Percentiles rank a stretch among this genome's conserved stretches.
These are phyloP conservation scores for Salvia sclarea DNA, from an alignment of 305 asterid species.

Conservation along the genomic window DNA sequence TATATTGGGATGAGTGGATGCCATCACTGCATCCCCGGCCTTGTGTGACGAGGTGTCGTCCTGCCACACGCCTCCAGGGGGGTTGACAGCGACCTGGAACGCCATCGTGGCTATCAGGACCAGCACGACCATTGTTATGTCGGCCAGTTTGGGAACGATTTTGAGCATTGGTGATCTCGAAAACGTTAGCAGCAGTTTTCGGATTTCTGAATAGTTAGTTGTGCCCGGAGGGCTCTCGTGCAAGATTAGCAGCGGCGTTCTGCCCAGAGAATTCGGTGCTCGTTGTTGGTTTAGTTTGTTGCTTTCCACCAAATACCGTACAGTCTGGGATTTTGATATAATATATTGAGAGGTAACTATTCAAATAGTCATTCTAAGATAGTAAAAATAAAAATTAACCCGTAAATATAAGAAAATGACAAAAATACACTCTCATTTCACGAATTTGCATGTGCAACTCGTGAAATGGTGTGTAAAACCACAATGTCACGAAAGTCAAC, in stretches of 20 bases:
- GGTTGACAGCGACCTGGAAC: neutral
- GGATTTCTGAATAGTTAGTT: neutral
- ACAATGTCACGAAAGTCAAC: too few species aligned
- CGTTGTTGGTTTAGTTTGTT: neutral
- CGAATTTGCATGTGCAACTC: too few species aligned
- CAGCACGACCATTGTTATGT: neutral
- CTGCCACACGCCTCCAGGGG: slow-evolving; percentile 3
- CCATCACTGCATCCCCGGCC: neutral
- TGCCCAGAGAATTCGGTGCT: neutral
- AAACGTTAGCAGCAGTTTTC: neutral
- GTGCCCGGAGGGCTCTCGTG: neutral
- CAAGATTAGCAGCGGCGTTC: neutral
- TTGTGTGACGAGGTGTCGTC: neutral
- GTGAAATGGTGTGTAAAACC: too few species aligned
- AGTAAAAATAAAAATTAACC: too few species aligned
- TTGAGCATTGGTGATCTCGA: too few species aligned
- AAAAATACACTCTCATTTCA: too few species aligned
- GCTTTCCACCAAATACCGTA: neutral
- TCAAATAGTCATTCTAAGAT: too few species aligned
- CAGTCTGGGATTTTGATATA: neutral
- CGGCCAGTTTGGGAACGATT: neutral
- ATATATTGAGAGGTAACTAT: too few species aligned
- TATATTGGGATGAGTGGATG: neutral
- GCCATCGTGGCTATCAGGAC: neutral
- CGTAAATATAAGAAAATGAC: too few species aligned